These are phyloP conservation scores for Phytophthora vignae DNA, from an alignment of 352 stramenopile species.

Conservation along the genomic window DNA sequence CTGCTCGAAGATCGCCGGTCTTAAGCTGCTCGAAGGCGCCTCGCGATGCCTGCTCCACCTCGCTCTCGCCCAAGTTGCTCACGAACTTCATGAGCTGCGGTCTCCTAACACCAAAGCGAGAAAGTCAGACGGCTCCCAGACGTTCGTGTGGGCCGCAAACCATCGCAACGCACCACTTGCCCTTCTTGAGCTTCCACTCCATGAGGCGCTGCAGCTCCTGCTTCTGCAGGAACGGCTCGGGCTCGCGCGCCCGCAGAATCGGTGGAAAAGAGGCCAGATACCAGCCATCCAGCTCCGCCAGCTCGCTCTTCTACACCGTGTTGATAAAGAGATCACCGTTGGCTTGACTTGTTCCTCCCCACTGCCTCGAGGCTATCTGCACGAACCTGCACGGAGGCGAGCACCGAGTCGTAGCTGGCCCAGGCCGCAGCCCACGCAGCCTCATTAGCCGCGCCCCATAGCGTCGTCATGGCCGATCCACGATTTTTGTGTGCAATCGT, in stretches of 20 bases:
- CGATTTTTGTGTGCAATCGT: conserved; percentile 28
- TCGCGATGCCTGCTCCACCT: conserved; percentile 58
- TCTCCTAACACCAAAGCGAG: conserved; percentile 43
- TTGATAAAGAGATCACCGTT: background rate
- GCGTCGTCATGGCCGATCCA: conserved; percentile 18
- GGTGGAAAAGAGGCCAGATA: conserved; percentile 51
- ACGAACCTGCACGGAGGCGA: conserved; percentile 50
- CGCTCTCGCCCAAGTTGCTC: conserved; percentile 43
- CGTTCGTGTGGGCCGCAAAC: background rate
- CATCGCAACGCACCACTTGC: conserved; percentile 69
- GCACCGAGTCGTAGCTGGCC: conserved; percentile 48
- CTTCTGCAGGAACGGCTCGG: conserved; percentile 59
- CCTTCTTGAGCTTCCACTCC: conserved; percentile 89
- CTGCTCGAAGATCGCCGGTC: conserved; percentile 41
- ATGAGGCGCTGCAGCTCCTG: conserved; percentile 70
- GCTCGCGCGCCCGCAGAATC: conserved; percentile 56
- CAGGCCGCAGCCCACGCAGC: conserved; percentile 48
- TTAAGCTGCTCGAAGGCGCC: conserved; percentile 48
- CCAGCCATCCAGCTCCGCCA: conserved; percentile 70
- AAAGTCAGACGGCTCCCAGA: conserved; percentile 1
- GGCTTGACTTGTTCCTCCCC: background rate
- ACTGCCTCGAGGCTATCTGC: background rate
- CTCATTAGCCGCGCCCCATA: conserved; percentile 38
- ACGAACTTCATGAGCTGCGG: conserved; percentile 83
- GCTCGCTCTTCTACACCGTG: conserved; percentile 53